Base-by-base conservation (phyloP, 2,329 filamentous ascomycete genomes). In the Trichoderma koningiopsis region DNA sequence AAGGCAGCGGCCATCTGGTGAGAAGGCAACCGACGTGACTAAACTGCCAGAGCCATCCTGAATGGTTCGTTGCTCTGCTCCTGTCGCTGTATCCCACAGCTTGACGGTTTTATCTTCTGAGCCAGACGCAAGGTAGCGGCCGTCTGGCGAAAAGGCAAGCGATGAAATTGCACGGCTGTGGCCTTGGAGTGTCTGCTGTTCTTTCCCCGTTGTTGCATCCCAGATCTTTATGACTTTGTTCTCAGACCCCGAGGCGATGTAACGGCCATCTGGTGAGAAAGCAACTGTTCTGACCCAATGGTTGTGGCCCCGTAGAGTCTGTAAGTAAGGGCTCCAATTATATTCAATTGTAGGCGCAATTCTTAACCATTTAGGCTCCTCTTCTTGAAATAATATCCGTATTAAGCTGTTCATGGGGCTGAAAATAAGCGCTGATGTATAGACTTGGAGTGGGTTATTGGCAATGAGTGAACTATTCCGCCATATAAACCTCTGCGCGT, bases 401-500 rank as follows among this genome's bases (percentile, higher is more conserved):
- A 74, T 62, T 3, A 73, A 14, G 65, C 74, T 78, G 2, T 67
- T 24, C 1, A 57, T 56, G 40, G 79, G 80, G 57, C 74, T 76
- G 70, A 81, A 81, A 55, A 75, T 72, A 29, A 74, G 77, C 5
- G 71, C 78, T 22, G 72, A 78, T n/a, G 66, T 72, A 70, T 82
- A 82, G 16, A 73, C 65, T 69, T 82, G 79, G 2, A 76, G 71
- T 49, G 79, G 74, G 22, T 71, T 52, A 4, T 68, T 72, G 55
- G 77, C 70, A 40, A 81, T 76, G 29, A 73, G 49, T 56, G 53
- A 49, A 73, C 73, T 74, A 68, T 70, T 60, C 71, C 68, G 62
- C 13, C 71, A 62, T 22, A 76, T 71, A 72, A 77, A 80, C 68
- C 77, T 75, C 24, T 71, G 71, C 16, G 74, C 70, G 61, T 81